phyloP scores from a whole-genome alignment of 2,329 filamentous ascomycete species.

The Fusarium sp. region DNA sequence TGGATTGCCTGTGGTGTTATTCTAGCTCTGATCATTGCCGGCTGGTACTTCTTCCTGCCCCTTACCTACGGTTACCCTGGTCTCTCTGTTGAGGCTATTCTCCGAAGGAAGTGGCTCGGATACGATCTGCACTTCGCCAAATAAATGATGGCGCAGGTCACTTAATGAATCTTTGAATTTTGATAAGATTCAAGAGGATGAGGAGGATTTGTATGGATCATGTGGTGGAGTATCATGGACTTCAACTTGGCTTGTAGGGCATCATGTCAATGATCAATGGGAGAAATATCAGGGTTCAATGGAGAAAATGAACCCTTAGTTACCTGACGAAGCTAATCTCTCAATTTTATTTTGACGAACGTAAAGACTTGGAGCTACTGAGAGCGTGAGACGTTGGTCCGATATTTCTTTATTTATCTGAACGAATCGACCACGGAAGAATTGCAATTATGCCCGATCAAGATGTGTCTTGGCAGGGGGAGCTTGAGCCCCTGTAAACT shows the following conservation, averaged over 20 bases:
- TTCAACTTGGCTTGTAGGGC: not conserved
- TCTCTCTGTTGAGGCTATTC: constrained; percentile 79
- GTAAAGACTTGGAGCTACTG: constrained; percentile 1
- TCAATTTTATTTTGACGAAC: constrained; percentile 21
- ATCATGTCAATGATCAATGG: constrained; percentile 9
- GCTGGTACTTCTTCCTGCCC: constrained; percentile 94
- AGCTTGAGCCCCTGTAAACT: not conserved
- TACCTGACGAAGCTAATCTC: constrained; percentile 28
- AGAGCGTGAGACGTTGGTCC: constrained; percentile 18
- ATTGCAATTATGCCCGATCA: not conserved
- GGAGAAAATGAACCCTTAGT: constrained; percentile 20
- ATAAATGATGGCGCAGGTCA: constrained; percentile 60
- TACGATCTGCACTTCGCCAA: constrained; percentile 99
- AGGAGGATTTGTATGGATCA: not conserved
- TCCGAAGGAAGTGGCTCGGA: constrained; percentile 91
- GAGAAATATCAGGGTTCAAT: constrained; percentile 3
- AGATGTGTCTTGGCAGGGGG: not conserved
- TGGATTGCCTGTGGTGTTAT: constrained; percentile 85
- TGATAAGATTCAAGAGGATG: not conserved
- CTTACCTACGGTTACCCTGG: constrained; percentile 96
- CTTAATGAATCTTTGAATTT: not conserved
- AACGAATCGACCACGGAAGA: not conserved
- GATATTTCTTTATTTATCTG: constrained; percentile 16
- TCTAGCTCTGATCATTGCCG: constrained; percentile 73
- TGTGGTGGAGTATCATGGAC: not conserved